Percentiles rank a stretch among this genome's conserved stretches.
These are phyloP conservation scores for Amanita polypyramis DNA, from an alignment of 768 basidiomycete species.

Conservation along the genomic window DNA sequence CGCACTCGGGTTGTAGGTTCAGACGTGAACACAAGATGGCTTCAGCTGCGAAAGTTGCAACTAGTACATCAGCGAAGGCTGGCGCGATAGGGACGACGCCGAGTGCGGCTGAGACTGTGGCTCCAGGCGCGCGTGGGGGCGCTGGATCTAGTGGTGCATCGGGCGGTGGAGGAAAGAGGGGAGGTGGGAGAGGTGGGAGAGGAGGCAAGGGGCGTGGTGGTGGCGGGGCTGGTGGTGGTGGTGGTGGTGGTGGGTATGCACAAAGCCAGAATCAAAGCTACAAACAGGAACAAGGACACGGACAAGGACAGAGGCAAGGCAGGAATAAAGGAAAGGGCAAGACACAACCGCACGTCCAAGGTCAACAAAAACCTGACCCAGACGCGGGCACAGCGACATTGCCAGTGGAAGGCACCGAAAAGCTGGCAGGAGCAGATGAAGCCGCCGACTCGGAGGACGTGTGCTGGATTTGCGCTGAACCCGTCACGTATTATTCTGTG, in stretches of 20 bases:
- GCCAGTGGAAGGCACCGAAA: background rate
- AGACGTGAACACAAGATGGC: too few relatives aligned
- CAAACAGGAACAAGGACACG: background rate
- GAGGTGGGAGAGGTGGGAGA: background rate
- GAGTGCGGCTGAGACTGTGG: background rate
- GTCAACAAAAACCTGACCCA: background rate
- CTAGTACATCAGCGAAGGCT: too few relatives aligned
- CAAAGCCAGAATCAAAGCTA: background rate
- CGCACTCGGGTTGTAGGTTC: too few relatives aligned
- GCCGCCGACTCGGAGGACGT: slow-evolving; percentile 28
- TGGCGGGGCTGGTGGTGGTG: background rate
- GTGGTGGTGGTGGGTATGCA: background rate
- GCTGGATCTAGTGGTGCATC: background rate
- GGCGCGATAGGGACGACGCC: too few relatives aligned
- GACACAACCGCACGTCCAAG: background rate
- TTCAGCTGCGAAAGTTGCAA: too few relatives aligned
- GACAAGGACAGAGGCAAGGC: background rate
- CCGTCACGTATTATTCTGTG: slow-evolving; percentile 81
- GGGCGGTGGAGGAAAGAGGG: background rate
- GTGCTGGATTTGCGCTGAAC: slow-evolving; percentile 95
- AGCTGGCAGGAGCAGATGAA: background rate
- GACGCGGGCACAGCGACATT: background rate
- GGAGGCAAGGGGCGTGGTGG: background rate
- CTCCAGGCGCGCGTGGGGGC: background rate
- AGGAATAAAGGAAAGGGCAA: background rate